phyloP scores from a whole-genome alignment of 495 filamentous ascomycete genomes.

The Penicillium simplicissimum region DNA sequence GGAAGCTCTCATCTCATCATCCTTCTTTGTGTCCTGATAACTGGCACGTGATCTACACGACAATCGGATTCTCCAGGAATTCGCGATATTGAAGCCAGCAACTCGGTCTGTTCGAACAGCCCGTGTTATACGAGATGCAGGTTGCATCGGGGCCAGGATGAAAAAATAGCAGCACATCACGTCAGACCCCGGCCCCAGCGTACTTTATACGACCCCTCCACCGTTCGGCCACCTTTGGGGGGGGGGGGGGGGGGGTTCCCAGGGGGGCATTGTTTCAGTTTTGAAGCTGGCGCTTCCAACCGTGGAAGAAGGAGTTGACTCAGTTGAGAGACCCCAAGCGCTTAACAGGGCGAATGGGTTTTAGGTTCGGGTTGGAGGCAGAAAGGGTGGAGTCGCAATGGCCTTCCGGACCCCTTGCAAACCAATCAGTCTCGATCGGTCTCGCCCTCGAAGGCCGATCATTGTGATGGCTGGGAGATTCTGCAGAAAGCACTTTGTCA shows the following conservation, averaged over 20 bases:
- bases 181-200: conserved; percentile 7
- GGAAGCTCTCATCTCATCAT: neutral
- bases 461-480: conserved; percentile 1
- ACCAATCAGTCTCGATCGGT: neutral
- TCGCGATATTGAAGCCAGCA: neutral
- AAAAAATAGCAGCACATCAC: conserved; percentile 34
- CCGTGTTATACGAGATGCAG: neutral
- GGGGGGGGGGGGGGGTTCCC: too few relatives aligned
- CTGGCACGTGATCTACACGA: neutral
- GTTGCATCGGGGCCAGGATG: conserved; percentile 1
- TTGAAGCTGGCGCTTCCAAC: conserved; percentile 8
- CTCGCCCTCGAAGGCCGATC: neutral
- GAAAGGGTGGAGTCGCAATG: neutral
- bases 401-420: neutral
- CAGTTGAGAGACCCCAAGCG: neutral
- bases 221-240: neutral
- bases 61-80: neutral
- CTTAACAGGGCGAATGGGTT: conserved; percentile 1
- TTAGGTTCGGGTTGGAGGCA: neutral
- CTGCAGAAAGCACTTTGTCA: neutral
- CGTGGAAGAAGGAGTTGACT: neutral
- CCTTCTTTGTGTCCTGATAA: neutral
- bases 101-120: neutral
- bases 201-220: conserved; percentile 1
- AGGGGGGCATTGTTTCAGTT: conserved; percentile 5